Evolutionary conservation across 768 basidiomycete genomes (phyloP).

Genomic region (Tylopilus vinaceipallidus): DNA sequence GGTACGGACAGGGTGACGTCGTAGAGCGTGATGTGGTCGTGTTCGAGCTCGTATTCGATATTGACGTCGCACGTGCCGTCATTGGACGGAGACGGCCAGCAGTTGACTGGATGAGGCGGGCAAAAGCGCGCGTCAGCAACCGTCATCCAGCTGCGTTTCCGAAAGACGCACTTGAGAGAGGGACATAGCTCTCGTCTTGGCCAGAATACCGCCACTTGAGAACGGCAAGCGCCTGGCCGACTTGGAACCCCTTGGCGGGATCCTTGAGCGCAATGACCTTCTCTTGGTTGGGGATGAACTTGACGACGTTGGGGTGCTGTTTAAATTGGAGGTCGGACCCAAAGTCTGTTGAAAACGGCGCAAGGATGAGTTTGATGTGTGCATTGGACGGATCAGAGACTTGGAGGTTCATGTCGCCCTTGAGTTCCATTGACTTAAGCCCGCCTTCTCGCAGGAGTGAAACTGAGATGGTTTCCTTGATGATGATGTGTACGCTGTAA

Average conservation of each 20-base stretch:
- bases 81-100: constrained; percentile 92
- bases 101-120: constrained; percentile 73
- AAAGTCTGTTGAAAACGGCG: constrained; percentile 53
- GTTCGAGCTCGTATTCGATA: constrained; percentile 96
- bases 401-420: constrained; percentile 91
- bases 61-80: constrained; percentile 93
- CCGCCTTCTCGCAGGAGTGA: constrained; percentile 90
- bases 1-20: constrained; percentile 91
- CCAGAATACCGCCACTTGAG: constrained; percentile 91
- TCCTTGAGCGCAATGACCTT: constrained; percentile 84
- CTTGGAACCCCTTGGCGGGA: constrained; percentile 76
- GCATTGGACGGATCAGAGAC: constrained; percentile 75
- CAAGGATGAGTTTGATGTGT: constrained; percentile 67
- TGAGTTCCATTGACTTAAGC: constrained; percentile 83
- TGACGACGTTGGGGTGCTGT: constrained; percentile 93
- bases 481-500: constrained; percentile 76
- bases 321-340: constrained; percentile 86
- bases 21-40: constrained; percentile 72
- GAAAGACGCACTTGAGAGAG: constrained; percentile 75
- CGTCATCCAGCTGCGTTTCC: too few relatives aligned
- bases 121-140: too few relatives aligned
- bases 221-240: constrained; percentile 82
- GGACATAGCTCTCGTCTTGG: constrained; percentile 89
- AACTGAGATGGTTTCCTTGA: constrained; percentile 81
- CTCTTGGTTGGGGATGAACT: constrained; percentile 68